Percentiles rank a stretch among this genome's conserved stretches.
These are phyloP conservation scores for Sporisorium sorghi DNA, from an alignment of 1,284 basidiomycete species.

Conservation along the genomic window DNA sequence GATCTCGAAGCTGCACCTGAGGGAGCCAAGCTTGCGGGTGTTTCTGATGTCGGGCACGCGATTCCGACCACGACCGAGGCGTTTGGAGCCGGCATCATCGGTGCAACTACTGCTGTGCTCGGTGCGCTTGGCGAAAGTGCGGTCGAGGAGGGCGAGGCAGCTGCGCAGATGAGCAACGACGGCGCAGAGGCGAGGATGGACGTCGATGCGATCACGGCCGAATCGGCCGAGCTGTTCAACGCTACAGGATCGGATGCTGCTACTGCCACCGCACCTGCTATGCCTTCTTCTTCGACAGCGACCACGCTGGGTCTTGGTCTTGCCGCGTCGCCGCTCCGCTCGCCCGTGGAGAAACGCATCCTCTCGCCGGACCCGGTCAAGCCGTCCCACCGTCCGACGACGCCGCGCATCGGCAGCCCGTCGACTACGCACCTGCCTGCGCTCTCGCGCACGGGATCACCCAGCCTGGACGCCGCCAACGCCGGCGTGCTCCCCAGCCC, in stretches of 20 bases:
- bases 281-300: not conserved
- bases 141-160: not conserved
- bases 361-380: constrained; percentile 50
- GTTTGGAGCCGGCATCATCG: not conserved
- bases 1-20: constrained; percentile 41
- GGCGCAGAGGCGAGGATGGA: constrained; percentile 25
- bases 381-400: constrained; percentile 26
- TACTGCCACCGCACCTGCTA: not conserved
- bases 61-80: constrained; percentile 19
- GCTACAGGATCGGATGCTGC: constrained; percentile 17
- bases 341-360: constrained; percentile 26
- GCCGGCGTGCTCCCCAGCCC: constrained; percentile 11
- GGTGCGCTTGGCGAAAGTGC: not conserved
- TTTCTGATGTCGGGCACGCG: constrained; percentile 14
- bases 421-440: constrained; percentile 7
- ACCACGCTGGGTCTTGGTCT: constrained; percentile 18
- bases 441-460: constrained; percentile 27
- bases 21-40: constrained; percentile 28
- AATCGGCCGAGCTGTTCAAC: constrained; percentile 29
- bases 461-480: constrained; percentile 17
- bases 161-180: not conserved
- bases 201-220: constrained; percentile 39
- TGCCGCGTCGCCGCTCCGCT: constrained; percentile 21
- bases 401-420: constrained; percentile 48
- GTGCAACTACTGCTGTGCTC: constrained; percentile 15